Evolutionary conservation across 176 grass and related monocot species (phyloP).

Genomic region (maize (Zea mays)): DNA sequence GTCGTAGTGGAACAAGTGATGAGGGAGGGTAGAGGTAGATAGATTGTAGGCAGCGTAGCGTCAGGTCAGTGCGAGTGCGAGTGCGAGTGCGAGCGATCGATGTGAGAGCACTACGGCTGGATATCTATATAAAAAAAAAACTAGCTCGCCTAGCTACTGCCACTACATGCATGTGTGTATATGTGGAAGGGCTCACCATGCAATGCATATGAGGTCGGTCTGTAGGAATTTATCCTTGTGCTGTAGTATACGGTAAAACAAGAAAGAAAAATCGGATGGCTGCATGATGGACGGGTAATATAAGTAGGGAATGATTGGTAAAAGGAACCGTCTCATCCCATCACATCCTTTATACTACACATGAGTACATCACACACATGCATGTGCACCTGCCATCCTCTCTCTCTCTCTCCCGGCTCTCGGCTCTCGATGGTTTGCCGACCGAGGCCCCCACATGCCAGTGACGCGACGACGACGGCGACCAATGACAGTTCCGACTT

Average conservation of each 20-base stretch:
- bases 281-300: neutral
- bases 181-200: neutral
- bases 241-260: neutral
- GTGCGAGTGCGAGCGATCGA: constrained; percentile 20
- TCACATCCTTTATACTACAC: neutral
- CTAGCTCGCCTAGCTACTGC: neutral
- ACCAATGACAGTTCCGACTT: no score
- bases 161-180: neutral
- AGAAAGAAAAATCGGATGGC: neutral
- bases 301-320: constrained; percentile 45
- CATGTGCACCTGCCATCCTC: neutral
- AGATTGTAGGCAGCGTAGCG: neutral
- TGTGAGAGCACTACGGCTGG: constrained; percentile 35
- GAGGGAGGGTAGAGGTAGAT: neutral
- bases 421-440: no score
- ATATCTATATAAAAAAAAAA: constrained; percentile 42
- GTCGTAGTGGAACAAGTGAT: constrained; percentile 34
- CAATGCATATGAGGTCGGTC: neutral
- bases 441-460: neutral
- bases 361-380: no score
- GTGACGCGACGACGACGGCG: neutral
- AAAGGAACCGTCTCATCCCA: constrained; percentile 6
- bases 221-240: neutral
- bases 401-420: no score
- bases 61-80: neutral